Percentiles rank a stretch among this genome's conserved stretches.
Evolutionary conservation across 2,329 filamentous ascomycete species (phyloP).

Genomic region (Pseudovirgaria hyperparasitica): DNA sequence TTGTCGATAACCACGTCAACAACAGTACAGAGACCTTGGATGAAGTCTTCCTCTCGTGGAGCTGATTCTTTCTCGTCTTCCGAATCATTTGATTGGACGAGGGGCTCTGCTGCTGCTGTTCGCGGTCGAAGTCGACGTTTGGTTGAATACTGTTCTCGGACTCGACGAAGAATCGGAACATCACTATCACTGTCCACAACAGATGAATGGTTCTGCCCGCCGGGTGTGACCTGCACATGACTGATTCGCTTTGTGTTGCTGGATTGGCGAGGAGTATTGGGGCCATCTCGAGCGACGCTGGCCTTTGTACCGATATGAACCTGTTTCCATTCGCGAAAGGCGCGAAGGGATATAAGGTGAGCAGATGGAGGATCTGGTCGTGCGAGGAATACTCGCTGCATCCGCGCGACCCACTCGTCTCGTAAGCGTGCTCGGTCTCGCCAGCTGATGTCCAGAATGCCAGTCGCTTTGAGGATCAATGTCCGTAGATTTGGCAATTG

Average conservation of each 20-base stretch:
- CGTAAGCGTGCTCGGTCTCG: conserved; percentile 69
- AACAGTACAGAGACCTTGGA: conserved; percentile 58
- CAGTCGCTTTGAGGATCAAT: conserved; percentile 50
- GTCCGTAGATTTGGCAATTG: conserved; percentile 54
- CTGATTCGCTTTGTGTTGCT: no score
- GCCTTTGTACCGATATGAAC: conserved; percentile 2
- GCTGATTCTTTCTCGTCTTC: neutral
- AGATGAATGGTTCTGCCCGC: conserved; percentile 15
- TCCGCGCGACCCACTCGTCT: conserved; percentile 59
- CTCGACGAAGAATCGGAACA: conserved; percentile 10
- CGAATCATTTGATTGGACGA: neutral
- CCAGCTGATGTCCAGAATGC: conserved; percentile 69
- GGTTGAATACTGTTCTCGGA: conserved; percentile 7
- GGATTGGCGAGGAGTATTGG: no score
- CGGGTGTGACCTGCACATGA: neutral
- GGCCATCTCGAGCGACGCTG: no score
- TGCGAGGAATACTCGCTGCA: conserved; percentile 55
- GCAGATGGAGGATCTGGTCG: conserved; percentile 30
- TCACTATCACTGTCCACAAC: conserved; percentile 14
- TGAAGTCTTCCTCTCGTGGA: conserved; percentile 15
- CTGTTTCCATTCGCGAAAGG: conserved; percentile 29
- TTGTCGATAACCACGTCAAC: conserved; percentile 67
- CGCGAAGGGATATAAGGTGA: conserved; percentile 28
- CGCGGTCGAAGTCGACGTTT: conserved; percentile 4
- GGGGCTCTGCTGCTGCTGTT: neutral